phyloP scores from a whole-genome alignment of 2,329 filamentous ascomycete genomes.

The Diaporthe capsici region DNA sequence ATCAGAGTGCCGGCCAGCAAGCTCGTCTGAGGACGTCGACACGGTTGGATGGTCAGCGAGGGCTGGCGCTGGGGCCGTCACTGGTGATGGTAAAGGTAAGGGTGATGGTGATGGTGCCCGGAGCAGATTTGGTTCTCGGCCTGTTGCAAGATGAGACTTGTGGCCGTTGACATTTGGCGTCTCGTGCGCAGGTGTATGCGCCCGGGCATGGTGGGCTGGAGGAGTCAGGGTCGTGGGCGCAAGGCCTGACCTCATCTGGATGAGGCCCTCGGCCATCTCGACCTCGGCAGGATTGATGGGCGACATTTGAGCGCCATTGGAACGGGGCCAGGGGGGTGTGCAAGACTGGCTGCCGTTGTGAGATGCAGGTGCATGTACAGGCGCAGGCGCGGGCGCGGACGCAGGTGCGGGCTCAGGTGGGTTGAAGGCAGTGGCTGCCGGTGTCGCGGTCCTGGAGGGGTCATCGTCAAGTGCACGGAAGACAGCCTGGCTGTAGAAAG shows the following conservation, averaged over 20 bases:
- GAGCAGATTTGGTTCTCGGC: not conserved
- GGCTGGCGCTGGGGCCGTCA: not conserved
- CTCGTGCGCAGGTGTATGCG: conserved; percentile 15
- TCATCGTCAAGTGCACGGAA: conserved; percentile 36
- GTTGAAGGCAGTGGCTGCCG: conserved; percentile 16
- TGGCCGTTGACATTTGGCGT: conserved; percentile 11
- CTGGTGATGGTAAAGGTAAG: not conserved
- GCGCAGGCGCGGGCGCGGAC: not conserved
- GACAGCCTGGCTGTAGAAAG: conserved; percentile 38
- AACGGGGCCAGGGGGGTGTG: not conserved
- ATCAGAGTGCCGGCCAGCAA: conserved; percentile 35
- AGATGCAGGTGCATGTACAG: not conserved
- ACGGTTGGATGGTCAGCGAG: conserved; percentile 25
- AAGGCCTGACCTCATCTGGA: conserved; percentile 40
- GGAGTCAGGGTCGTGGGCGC: conserved; percentile 36
- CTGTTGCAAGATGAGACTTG: not conserved
- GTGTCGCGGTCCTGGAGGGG: conserved; percentile 26
- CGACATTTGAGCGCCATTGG: conserved; percentile 4
- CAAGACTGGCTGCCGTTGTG: conserved; percentile 10
- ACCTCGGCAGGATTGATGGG: conserved; percentile 32
- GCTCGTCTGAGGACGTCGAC: conserved; percentile 40
- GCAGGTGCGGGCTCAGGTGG: not conserved
- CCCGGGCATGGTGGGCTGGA: conserved; percentile 30
- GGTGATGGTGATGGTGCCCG: not conserved
- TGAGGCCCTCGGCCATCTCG: conserved; percentile 39